phyloP scores from a whole-genome alignment of 2,329 filamentous ascomycete genomes.

The Phyllosticta ampelicida region DNA sequence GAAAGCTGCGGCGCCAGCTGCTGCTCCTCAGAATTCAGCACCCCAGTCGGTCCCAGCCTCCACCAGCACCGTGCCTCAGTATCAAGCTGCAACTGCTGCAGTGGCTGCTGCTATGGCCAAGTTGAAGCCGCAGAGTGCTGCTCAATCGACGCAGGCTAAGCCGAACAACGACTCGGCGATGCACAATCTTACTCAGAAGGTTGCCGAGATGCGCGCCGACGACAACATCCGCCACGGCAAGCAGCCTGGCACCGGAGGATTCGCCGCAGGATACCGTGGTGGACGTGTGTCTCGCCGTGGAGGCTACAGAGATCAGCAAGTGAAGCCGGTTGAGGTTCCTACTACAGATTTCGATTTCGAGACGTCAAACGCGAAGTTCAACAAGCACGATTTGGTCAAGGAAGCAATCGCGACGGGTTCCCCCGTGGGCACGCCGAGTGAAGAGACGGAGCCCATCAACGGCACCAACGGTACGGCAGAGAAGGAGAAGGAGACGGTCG shows the following conservation, averaged over 20 bases:
- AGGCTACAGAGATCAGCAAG: conserved; percentile 34
- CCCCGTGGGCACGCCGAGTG: conserved; percentile 38
- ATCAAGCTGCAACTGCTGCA: conserved; percentile 62
- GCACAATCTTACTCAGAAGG: conserved; percentile 63
- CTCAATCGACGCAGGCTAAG: conserved; percentile 20
- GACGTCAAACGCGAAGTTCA: conserved; percentile 76
- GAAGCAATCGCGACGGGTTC: conserved; percentile 75
- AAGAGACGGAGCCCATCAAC: conserved; percentile 26
- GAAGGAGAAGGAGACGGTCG: conserved; percentile 33
- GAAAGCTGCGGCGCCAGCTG: conserved; percentile 28
- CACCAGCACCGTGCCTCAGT: conserved; percentile 14
- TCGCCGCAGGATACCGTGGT: conserved; percentile 26
- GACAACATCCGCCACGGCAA: conserved; percentile 39
- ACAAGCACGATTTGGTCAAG: conserved; percentile 77
- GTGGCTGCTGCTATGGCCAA: conserved; percentile 75
- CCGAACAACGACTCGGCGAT: conserved; percentile 38
- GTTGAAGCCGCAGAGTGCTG: conserved; percentile 29
- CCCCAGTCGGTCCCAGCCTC: conserved; percentile 19
- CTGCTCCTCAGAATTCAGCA: conserved; percentile 29
- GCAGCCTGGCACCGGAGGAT: conserved; percentile 35
- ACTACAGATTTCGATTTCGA: conserved; percentile 89
- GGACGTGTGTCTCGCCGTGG: conserved; percentile 39
- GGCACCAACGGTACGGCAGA: conserved; percentile 22
- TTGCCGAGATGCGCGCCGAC: conserved; percentile 66
- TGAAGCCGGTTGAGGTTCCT: conserved; percentile 67